Evolutionary conservation across 805 yeast species (phyloP).

Genomic region (Barnettozyma vustinii): DNA sequence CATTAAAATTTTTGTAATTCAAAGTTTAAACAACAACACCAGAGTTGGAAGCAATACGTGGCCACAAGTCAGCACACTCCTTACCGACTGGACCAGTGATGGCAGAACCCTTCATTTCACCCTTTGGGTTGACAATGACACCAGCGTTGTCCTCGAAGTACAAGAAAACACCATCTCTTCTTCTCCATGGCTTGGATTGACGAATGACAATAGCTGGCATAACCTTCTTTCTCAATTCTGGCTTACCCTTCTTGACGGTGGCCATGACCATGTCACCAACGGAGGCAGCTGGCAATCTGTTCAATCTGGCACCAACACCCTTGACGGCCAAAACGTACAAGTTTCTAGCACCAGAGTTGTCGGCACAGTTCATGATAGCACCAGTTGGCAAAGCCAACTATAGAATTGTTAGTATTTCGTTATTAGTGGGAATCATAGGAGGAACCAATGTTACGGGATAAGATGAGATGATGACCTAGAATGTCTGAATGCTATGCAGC

Average conservation of each 20-base stretch:
- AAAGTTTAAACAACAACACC: slow-evolving; percentile 95
- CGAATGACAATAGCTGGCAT: slow-evolving; percentile 99
- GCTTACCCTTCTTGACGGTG: slow-evolving; percentile 99
- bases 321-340: slow-evolving; percentile 97
- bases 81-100: slow-evolving; percentile 99
- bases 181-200: slow-evolving; percentile 99
- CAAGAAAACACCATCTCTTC: slow-evolving; percentile 99
- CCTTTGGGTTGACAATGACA: slow-evolving; percentile 99
- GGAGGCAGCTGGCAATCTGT: slow-evolving; percentile 99
- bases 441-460: neutral
- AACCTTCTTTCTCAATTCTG: slow-evolving; percentile 99
- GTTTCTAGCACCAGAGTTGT: slow-evolving; percentile 99
- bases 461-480: slow-evolving; percentile 4
- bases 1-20: slow-evolving; percentile 22
- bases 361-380: slow-evolving; percentile 99
- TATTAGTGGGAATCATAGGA: neutral
- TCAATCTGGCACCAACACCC: slow-evolving; percentile 99
- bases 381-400: slow-evolving; percentile 99
- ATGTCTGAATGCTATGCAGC: too few species aligned
- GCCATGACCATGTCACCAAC: slow-evolving; percentile 99
- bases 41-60: slow-evolving; percentile 99
- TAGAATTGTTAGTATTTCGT: slow-evolving; percentile 13
- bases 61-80: slow-evolving; percentile 99
- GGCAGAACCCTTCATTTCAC: slow-evolving; percentile 99
- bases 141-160: slow-evolving; percentile 99